Base-by-base conservation (phyloP, 345 rosid genomes). In the Syzygium aqueum region DNA sequence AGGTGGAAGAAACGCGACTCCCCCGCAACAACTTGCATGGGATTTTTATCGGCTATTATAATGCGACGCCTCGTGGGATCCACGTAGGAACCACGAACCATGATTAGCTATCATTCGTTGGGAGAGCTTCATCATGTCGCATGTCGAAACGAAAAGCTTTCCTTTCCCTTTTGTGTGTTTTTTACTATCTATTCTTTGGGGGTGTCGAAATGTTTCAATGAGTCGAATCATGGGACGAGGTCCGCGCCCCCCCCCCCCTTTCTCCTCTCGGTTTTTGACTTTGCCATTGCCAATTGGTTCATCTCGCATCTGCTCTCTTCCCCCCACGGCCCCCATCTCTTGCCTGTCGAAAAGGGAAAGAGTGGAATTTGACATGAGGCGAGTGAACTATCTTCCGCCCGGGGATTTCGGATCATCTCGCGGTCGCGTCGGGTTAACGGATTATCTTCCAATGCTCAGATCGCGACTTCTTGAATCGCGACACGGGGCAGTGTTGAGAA, bases 21-120 rank as follows among this genome's bases (percentile, higher is more conserved):
- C 37, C 37, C 37, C 46, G 6, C 10, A 53, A 28, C 86, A 52
- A 53, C 63, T 84, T 53, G 86, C 65, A 33, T 53, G 49, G n/a
- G 56, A 59, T 59, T 84, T 84, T 53, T 15, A 21, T 40, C 49
- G 10, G 16, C 61, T 30, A 53, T 22, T 21, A 49, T 67, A 46
- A 67, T 63, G 16, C 80, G 49, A 15, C 80, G 87, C 87, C 87
- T 51, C 78, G 87, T 86, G 87, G 87, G 87, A 43, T 86, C 87
- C 87, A 86, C 87, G 87, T 86, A 67, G 87, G 87, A 86, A 51
- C 84, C 84, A 30, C 65, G 27, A 49, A 52, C 21, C 80, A 86
- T 63, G 83, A 65, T 59, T 84, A 22, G 85, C 15, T 17, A 19
- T 84, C 61, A 51, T 84, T 51, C 27, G 16, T 3, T 30, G 54